Evolutionary conservation across 129 eudicot genomes (phyloP).

Genomic region (Tagetes patula): DNA sequence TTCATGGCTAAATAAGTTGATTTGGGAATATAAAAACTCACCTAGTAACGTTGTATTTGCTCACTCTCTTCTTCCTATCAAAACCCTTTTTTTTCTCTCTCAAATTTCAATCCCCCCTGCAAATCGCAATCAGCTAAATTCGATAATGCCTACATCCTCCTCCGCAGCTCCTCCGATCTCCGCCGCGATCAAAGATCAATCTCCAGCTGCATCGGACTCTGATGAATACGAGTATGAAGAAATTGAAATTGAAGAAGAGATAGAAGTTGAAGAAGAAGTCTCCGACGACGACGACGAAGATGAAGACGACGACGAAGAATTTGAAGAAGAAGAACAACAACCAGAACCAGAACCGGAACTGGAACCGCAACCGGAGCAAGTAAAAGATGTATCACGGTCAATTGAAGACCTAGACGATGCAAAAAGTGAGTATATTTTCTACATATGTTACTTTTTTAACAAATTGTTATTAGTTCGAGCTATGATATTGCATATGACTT

Average conservation of each 20-base stretch:
- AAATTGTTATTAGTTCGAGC: neutral
- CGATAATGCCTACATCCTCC: slow-evolving; percentile 39
- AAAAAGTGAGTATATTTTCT: slow-evolving; percentile 16
- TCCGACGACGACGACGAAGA: slow-evolving; percentile 19
- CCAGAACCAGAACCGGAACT: neutral
- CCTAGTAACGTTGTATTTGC: too few species aligned
- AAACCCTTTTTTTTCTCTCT: too few species aligned
- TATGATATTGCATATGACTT: neutral
- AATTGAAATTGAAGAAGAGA: slow-evolving; percentile 36
- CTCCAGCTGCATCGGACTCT: slow-evolving; percentile 35
- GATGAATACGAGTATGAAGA: slow-evolving; percentile 64
- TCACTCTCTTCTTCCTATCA: too few species aligned
- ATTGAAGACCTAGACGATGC: slow-evolving; percentile 28
- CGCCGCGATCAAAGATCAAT: slow-evolving; percentile 20
- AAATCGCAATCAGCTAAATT: too few species aligned
- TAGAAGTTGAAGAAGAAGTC: slow-evolving; percentile 20
- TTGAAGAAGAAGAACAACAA: slow-evolving; percentile 14
- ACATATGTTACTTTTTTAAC: neutral
- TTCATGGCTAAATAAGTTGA: too few species aligned
- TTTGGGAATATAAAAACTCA: too few species aligned
- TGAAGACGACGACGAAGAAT: slow-evolving; percentile 7
- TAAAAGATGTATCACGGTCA: slow-evolving; percentile 37
- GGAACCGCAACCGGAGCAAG: slow-evolving; percentile 1
- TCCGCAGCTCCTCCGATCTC: slow-evolving; percentile 21
- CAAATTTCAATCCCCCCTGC: too few species aligned